A percentile compares a stretch with the other conserved stretches of the same genome.
Conservation (phyloP, 78 protist genomes). For the Dictyostelium capitatum region DNA sequence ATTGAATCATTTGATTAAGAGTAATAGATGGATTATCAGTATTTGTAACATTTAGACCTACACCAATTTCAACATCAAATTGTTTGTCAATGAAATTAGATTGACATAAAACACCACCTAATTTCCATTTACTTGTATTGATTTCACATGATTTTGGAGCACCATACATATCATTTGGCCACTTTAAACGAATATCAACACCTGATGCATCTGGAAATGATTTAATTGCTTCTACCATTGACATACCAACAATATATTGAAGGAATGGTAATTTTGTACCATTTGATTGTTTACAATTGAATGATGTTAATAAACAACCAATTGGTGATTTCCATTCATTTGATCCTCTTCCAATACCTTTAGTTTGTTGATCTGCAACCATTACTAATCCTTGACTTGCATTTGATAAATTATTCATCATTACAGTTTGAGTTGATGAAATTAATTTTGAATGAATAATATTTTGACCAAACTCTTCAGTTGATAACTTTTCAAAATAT, state of each 20-base stretch:
- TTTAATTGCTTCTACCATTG: constrained; percentile 45
- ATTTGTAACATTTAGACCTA: constrained; percentile 53
- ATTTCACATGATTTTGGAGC: neutral
- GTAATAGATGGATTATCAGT: constrained; percentile 22
- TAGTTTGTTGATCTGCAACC: constrained; percentile 28
- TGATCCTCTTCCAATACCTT: constrained; percentile 40
- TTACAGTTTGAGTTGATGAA: constrained; percentile 28
- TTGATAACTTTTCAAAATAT: constrained; percentile 24
- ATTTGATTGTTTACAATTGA: constrained; percentile 25
- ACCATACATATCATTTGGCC: constrained; percentile 76
- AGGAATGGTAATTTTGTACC: constrained; percentile 62
- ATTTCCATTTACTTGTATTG: neutral
- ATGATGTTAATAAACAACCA: constrained; percentile 57
- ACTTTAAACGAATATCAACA: constrained; percentile 9
- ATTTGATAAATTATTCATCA: constrained; percentile 12
- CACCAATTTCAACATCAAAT: constrained; percentile 42
- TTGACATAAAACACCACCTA: constrained; percentile 77
- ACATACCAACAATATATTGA: constrained; percentile 53
- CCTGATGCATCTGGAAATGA: neutral
- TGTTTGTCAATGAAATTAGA: constrained; percentile 24
- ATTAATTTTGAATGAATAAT: neutral
- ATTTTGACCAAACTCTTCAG: constrained; percentile 23
- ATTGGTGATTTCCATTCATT: constrained; percentile 46
- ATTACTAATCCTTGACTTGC: constrained; percentile 51
- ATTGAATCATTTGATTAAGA: constrained; percentile 3